Conservation (phyloP, 2,329 filamentous ascomycete species). For the Colletotrichum musae region DNA sequence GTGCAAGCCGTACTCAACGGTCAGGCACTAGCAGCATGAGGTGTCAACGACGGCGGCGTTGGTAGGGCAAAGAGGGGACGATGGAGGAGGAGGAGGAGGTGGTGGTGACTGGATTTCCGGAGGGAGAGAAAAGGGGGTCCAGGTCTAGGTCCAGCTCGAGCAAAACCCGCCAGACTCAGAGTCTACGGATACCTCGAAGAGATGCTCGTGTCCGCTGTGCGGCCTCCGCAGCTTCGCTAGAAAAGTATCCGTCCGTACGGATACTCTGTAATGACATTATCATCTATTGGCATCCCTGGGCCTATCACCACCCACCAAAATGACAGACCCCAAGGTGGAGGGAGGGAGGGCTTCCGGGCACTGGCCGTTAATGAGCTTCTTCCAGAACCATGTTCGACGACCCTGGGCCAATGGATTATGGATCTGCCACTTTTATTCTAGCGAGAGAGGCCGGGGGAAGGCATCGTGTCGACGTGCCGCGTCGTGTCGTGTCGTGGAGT, state of each 20-base stretch:
- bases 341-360: slow-evolving; percentile 10
- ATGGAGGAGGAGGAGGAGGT: not conserved
- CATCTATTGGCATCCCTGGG: slow-evolving; percentile 9
- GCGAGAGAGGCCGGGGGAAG: slow-evolving; percentile 22
- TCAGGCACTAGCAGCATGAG: slow-evolving; percentile 11
- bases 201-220: too few relatives aligned
- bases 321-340: not conserved
- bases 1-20: slow-evolving; percentile 5
- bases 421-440: slow-evolving; percentile 34
- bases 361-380: slow-evolving; percentile 33
- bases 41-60: not conserved
- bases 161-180: not conserved
- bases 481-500: not conserved
- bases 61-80: too few relatives aligned
- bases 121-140: too few relatives aligned
- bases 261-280: too few relatives aligned
- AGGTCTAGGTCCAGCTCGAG: not conserved
- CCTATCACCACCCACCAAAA: slow-evolving; percentile 29
- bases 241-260: too few relatives aligned
- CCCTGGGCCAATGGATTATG: slow-evolving; percentile 35
- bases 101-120: slow-evolving; percentile 1
- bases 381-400: slow-evolving; percentile 28
- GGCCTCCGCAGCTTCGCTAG: too few relatives aligned
- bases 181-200: too few relatives aligned
- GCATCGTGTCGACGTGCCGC: slow-evolving; percentile 1